These are phyloP conservation scores for Pythium folliculosum DNA, from an alignment of 352 stramenopile species.

Conservation along the genomic window DNA sequence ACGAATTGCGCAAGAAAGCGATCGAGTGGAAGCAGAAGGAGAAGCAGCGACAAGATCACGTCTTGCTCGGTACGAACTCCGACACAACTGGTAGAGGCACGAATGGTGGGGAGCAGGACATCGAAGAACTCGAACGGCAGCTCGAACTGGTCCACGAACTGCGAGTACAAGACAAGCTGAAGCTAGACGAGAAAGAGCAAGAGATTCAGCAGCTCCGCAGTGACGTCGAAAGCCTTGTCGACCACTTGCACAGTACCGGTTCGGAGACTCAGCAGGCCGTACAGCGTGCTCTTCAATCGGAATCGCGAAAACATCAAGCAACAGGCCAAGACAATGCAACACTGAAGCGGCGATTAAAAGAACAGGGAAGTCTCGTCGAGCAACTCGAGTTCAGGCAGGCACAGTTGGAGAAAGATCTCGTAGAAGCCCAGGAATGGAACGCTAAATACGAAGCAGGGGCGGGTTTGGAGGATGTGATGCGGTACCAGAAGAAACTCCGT, in stretches of 20 bases:
- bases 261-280: slow-evolving; percentile 37
- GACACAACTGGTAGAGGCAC: not conserved
- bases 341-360: slow-evolving; percentile 48
- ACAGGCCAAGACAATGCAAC: slow-evolving; percentile 40
- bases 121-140: slow-evolving; percentile 58
- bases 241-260: slow-evolving; percentile 43
- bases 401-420: slow-evolving; percentile 59
- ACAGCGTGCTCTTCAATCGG: slow-evolving; percentile 36
- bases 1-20: slow-evolving; percentile 42
- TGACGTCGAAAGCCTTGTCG: slow-evolving; percentile 55
- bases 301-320: slow-evolving; percentile 32
- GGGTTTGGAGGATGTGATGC: slow-evolving; percentile 74
- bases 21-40: slow-evolving; percentile 41
- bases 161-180: slow-evolving; percentile 59
- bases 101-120: slow-evolving; percentile 6
- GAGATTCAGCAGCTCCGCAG: slow-evolving; percentile 59
- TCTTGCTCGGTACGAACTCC: not conserved
- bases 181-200: slow-evolving; percentile 59
- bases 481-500: slow-evolving; percentile 71
- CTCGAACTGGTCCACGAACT: slow-evolving; percentile 68
- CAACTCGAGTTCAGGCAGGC: slow-evolving; percentile 57
- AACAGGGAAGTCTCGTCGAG: slow-evolving; percentile 49
- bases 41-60: slow-evolving; percentile 9
- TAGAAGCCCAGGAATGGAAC: slow-evolving; percentile 65
- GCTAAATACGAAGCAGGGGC: slow-evolving; percentile 64